These are phyloP conservation scores for Marchantia polymorpha DNA, from an alignment of 225 moss, liverwort and hornwort genomes.

Conservation along the genomic window DNA sequence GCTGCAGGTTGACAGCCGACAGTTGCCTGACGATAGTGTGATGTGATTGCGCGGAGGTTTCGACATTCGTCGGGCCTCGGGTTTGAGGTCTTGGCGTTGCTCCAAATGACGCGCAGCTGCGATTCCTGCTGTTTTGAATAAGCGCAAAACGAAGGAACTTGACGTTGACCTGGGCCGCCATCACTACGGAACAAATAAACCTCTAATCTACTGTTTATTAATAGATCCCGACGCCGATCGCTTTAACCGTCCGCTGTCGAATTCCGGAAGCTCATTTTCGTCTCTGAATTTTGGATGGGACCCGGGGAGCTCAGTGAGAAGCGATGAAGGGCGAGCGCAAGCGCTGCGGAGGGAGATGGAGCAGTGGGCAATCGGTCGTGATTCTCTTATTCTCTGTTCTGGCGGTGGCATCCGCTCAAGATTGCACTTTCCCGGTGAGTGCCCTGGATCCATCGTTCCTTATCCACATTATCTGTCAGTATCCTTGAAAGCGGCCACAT, in stretches of 20 bases:
- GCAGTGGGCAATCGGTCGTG: neutral
- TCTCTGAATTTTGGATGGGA: neutral
- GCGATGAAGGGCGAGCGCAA: neutral
- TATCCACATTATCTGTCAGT: neutral
- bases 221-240: neutral
- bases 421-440: slow-evolving; percentile 35
- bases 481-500: neutral
- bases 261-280: neutral
- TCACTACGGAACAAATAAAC: neutral
- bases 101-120: too few relatives aligned
- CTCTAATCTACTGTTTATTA: neutral
- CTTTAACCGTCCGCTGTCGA: too few relatives aligned
- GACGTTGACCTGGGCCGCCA: neutral
- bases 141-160: too few relatives aligned
- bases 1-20: too few relatives aligned
- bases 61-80: too few relatives aligned
- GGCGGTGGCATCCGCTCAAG: slow-evolving; percentile 5
- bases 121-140: too few relatives aligned
- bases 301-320: neutral
- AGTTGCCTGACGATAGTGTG: too few relatives aligned
- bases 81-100: too few relatives aligned
- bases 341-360: neutral
- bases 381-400: slow-evolving; percentile 5
- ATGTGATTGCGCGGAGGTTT: too few relatives aligned
- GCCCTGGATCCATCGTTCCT: neutral